phyloP scores from a whole-genome alignment of 1,284 basidiomycete genomes.

The Puccinia triticina region DNA sequence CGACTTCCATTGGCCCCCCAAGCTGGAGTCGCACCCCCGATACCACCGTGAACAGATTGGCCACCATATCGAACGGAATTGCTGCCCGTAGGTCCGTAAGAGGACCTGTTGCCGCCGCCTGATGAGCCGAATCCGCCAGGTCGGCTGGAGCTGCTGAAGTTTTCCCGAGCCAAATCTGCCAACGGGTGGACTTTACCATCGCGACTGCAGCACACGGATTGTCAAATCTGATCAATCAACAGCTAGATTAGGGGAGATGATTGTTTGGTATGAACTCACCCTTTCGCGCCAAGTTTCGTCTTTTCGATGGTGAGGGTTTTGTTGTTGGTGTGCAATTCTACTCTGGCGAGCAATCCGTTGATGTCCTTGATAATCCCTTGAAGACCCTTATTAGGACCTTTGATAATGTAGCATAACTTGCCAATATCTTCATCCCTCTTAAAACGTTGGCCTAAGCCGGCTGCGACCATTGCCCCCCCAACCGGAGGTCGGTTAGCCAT shows the following conservation, averaged over 20 bases:
- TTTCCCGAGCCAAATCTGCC: conserved; percentile 59
- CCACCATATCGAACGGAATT: conserved; percentile 52
- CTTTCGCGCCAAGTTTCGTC: conserved; percentile 73
- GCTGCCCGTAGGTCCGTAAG: conserved; percentile 53
- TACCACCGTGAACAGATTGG: conserved; percentile 47
- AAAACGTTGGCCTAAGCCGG: conserved; percentile 77
- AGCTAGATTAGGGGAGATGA: neutral
- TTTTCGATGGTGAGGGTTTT: conserved; percentile 86
- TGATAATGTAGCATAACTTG: conserved; percentile 75
- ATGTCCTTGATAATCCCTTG: conserved; percentile 93
- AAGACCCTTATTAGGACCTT: conserved; percentile 88
- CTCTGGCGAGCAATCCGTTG: conserved; percentile 81
- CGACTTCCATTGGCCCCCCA: conserved; percentile 54
- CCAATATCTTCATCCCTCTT: conserved; percentile 83
- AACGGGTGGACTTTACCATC: conserved; percentile 64
- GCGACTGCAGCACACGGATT: conserved; percentile 45
- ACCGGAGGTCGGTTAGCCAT: conserved; percentile 60
- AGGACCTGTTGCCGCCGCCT: conserved; percentile 52
- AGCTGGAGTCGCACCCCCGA: conserved; percentile 53
- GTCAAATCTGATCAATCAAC: neutral
- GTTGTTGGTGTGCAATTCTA: conserved; percentile 87
- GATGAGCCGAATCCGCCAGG: conserved; percentile 54
- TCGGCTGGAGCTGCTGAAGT: conserved; percentile 53
- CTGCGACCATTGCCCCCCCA: conserved; percentile 68
- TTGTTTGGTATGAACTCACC: conserved; percentile 65